Base-by-base conservation (phyloP, 495 filamentous ascomycete genomes). In the Hypomontagnella monticulosa region DNA sequence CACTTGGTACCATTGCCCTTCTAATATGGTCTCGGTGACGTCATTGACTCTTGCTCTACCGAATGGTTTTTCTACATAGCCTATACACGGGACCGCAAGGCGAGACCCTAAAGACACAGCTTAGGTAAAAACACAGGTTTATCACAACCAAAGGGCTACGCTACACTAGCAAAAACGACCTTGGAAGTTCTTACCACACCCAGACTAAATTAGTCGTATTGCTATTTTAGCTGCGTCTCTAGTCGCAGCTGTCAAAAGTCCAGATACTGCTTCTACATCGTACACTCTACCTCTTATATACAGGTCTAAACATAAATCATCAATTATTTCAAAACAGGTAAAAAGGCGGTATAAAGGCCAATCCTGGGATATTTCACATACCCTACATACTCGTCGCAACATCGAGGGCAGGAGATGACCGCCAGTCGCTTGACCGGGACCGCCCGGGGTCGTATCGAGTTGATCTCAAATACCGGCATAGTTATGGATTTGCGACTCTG, bases 151-250 rank as follows among this genome's bases (percentile, higher is more conserved):
- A 38, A 41, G 60, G 43, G 34, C 60, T 44, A 33, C 48, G 7
- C 18, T 43, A 44, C 46, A 57, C 19, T 51, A 38, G 46, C 18
- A 43, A 38, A 64, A 38, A 52, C 47, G n/a, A n/a, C n/a, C n/a
- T n/a, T n/a, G n/a, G n/a, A 57, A 40, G 38, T 50, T 63, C 40
- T 33, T 16, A 53, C 30, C 61, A 58, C 40, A 54, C 62, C 62
- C 23, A 65, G 27, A 9, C 62, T 54, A 48, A 58, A 40, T 41
- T 53, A 58, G 54, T 53, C 27, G 12, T 44, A 38, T 59, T 40
- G 30, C 33, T 18, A 14, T 16, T 3, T 8, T 36, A 53, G 50
- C 23, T 60, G n/a, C 42, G 20, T 33, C 23, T 42, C 37, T 61
- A 52, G 38, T 47, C 38, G 56, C 15, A 61, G 46, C 27, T 66